phyloP scores from a whole-genome alignment of 2,329 filamentous ascomycete species.

The Talaromyces sp. region DNA sequence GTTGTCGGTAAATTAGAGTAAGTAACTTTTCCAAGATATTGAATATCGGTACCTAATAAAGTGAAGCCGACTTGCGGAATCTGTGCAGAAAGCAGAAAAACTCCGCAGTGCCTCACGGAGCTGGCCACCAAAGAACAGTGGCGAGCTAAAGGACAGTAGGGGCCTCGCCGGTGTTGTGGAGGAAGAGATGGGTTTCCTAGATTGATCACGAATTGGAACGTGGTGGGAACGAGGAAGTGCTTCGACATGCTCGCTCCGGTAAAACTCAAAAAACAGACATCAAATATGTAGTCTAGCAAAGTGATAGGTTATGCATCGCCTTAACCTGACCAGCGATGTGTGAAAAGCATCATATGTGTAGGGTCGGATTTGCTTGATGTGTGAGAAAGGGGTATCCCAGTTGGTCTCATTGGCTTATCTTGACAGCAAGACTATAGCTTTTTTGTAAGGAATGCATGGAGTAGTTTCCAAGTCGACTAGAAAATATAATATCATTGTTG shows the following conservation, averaged over 20 bases:
- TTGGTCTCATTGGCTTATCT: background rate
- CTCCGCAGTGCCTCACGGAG: slow-evolving; percentile 38
- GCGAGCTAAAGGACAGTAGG: slow-evolving; percentile 36
- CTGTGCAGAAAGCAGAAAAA: slow-evolving; percentile 46
- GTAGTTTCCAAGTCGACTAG: background rate
- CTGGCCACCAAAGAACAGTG: slow-evolving; percentile 50
- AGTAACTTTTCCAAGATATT: slow-evolving; percentile 15
- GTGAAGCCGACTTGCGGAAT: slow-evolving; percentile 32
- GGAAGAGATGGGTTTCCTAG: slow-evolving; percentile 54
- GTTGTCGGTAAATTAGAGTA: slow-evolving; percentile 65
- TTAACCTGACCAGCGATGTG: background rate
- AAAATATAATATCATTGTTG: background rate
- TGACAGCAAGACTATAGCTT: background rate
- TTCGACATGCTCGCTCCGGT: background rate
- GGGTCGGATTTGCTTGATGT: background rate
- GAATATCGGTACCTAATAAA: background rate
- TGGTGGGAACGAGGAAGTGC: background rate
- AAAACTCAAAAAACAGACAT: background rate
- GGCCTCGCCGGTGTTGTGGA: slow-evolving; percentile 50
- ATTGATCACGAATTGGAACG: slow-evolving; percentile 33
- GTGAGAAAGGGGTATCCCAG: background rate
- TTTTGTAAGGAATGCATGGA: background rate
- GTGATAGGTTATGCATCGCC: background rate
- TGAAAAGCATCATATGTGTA: background rate
- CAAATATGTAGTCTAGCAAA: background rate